phyloP scores from a whole-genome alignment of 1,139 yeast species.

The Diutina neorugosa region DNA sequence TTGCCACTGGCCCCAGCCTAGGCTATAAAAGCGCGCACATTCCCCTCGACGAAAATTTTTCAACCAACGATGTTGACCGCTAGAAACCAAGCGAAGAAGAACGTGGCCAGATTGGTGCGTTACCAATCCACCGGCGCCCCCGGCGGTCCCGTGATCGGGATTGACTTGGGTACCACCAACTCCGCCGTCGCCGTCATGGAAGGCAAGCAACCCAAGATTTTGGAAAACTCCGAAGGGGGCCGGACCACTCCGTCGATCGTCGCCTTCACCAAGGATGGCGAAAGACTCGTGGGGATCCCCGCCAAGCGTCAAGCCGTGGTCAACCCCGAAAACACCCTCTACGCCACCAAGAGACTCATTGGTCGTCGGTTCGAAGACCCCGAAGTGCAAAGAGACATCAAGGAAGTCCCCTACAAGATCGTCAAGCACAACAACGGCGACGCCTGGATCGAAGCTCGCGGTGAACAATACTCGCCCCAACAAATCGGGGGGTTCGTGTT shows the following conservation, averaged over 20 bases:
- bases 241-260: slow-evolving; percentile 98
- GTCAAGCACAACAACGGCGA: slow-evolving; percentile 95
- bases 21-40: not conserved
- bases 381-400: slow-evolving; percentile 94
- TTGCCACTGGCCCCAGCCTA: not conserved
- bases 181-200: slow-evolving; percentile 98
- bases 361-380: slow-evolving; percentile 96
- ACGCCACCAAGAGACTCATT: slow-evolving; percentile 96
- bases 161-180: slow-evolving; percentile 98
- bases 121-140: slow-evolving; percentile 37
- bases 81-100: slow-evolving; percentile 29
- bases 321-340: slow-evolving; percentile 94
- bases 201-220: slow-evolving; percentile 92
- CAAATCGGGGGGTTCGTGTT: slow-evolving; percentile 96
- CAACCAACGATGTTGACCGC: slow-evolving; percentile 26
- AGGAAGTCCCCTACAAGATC: slow-evolving; percentile 95
- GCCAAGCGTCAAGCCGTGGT: slow-evolving; percentile 99
- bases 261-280: slow-evolving; percentile 90
- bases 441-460: slow-evolving; percentile 98
- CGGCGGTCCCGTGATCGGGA: slow-evolving; percentile 85
- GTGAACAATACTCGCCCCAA: slow-evolving; percentile 88
- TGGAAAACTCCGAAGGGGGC: slow-evolving; percentile 97
- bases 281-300: slow-evolving; percentile 94
- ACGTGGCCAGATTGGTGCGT: slow-evolving; percentile 24
- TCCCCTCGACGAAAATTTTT: not conserved